Base-by-base conservation (phyloP, 2,329 filamentous ascomycete species). In the Aspergillus piperis region DNA sequence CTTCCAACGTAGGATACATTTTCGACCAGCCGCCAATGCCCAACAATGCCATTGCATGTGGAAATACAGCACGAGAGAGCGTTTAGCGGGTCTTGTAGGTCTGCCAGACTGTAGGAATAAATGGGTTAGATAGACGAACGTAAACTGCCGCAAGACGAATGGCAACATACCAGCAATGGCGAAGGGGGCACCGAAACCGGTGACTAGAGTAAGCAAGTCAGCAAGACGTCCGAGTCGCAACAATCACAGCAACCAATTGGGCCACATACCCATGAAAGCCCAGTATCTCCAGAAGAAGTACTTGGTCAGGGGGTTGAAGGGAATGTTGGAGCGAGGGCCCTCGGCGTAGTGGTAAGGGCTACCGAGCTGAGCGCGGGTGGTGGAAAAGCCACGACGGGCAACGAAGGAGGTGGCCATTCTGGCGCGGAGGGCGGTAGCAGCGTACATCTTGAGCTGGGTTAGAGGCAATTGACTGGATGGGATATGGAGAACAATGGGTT, bases 301-400 rank as follows among this genome's bases (percentile, higher is more conserved):
- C 82, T 88, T 91, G 77, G 88, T 94, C 82, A 91, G 85, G 69
- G 95, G 90, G 86, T 99, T 96, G 88, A 99, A 99, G 69, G 95
- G 95, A 68, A 99, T 82, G 86, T 97, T 98, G 84, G 86, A 89
- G 81, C 92, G 90, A 75, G 94, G 91, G 68, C 94, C 95, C 84
- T 98, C 94, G 71, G 94, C 90, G 84, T 99, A 99, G 86, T 99
- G 95, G 89, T 96, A 97, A 66, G 93, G 93, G 77, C 91, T 96
- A 72, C 84, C 86, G 77, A 96, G 82, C 79, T 91, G 92, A 77
- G 90, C 81, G 75, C 91, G 91, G 78, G 94, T 96, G 75, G 91
- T 88, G 80, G 92, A 90, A 89, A 99, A 97, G 82, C 90, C 92
- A 80, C 95, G 93, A 83, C 92, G 92, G 85, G 89, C 86, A 82